Conservation (phyloP, 208 protist species). For the Angomonas deanei region DNA sequence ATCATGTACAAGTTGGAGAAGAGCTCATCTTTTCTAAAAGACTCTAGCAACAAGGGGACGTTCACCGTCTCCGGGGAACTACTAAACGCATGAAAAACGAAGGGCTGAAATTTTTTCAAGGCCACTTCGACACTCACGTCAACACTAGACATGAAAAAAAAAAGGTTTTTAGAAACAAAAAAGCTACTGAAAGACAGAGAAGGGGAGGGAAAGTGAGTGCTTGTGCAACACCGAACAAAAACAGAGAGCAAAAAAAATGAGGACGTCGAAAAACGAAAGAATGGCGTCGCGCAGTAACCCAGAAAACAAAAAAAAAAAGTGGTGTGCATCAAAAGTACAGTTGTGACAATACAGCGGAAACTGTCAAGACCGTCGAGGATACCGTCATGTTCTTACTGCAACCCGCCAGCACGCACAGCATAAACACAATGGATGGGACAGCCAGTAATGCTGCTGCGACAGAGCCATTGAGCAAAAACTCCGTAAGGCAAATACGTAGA, state of each 20-base stretch:
- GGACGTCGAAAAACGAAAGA: not conserved
- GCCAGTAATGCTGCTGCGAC: not conserved
- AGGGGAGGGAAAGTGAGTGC: too few relatives aligned
- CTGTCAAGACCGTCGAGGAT: not conserved
- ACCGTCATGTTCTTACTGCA: not conserved
- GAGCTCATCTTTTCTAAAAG: constrained; percentile 12
- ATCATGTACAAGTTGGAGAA: constrained; percentile 25
- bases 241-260: not conserved
- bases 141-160: not conserved
- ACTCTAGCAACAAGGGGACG: constrained; percentile 19
- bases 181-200: not conserved
- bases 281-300: not conserved
- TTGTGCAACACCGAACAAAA: too few relatives aligned
- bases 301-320: not conserved
- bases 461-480: not conserved
- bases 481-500: constrained; percentile 4
- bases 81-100: constrained; percentile 34
- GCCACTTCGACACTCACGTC: constrained; percentile 7
- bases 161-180: not conserved
- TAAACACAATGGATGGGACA: not conserved
- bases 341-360: not conserved
- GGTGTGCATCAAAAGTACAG: not conserved
- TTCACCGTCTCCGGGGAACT: constrained; percentile 30
- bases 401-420: not conserved
- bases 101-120: constrained; percentile 26